Percentiles rank a stretch among this genome's conserved stretches.
These are phyloP conservation scores for Tetracentron sinense DNA, from an alignment of 164 flowering plant species.

Conservation along the genomic window DNA sequence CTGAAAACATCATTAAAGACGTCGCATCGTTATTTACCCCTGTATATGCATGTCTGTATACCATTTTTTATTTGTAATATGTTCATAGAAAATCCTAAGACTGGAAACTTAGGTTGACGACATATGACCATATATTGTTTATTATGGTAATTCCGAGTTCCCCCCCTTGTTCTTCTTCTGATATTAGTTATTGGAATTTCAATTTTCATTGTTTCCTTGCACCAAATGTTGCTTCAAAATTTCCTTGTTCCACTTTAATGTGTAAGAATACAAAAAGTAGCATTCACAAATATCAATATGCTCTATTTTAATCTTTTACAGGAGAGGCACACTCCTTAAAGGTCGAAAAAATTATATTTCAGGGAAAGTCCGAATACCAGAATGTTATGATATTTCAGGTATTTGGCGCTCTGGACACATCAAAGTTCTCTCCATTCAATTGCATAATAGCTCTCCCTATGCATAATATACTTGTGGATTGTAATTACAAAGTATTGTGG, in stretches of 20 bases:
- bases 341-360: constrained; percentile 87
- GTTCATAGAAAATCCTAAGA: no score
- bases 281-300: background rate
- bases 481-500: background rate
- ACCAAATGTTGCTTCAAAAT: background rate
- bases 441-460: background rate
- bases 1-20: no score
- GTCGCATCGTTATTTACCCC: background rate
- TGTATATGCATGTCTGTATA: background rate
- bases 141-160: background rate
- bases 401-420: constrained; percentile 9
- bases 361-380: constrained; percentile 86
- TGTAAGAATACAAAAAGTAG: background rate
- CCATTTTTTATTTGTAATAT: no score
- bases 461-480: background rate
- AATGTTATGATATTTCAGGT: constrained; percentile 95
- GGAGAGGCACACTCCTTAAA: constrained; percentile 99
- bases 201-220: background rate
- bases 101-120: no score
- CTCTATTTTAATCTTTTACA: constrained; percentile 25
- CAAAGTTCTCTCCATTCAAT: no score
- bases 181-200: background rate
- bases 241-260: background rate
- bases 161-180: background rate
- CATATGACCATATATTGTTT: no score